Evolutionary conservation across 1,139 yeast genomes (phyloP), one percentile per base, ranked within the genome.

Genomic region (Sugiyamaella sp.): DNA sequence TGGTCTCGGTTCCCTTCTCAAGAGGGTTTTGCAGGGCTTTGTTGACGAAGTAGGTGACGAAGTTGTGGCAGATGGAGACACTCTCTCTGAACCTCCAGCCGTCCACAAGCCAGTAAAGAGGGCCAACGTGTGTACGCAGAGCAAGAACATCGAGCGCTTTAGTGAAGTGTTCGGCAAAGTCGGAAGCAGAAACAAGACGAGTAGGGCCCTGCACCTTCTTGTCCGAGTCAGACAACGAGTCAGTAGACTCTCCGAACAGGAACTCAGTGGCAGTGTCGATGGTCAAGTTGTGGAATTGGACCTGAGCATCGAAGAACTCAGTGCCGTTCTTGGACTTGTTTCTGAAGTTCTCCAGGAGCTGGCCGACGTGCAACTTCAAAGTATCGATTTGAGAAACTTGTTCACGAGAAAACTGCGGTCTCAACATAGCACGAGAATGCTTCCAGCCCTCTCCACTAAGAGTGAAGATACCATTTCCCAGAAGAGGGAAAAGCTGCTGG

Each of bases 261-360:
- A 81, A 80, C 64, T 80, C 84, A 14, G 85, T 78, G 6, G 85
- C 80, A 12, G 82, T 75, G 63, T 81, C 86, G 62, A 81, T 74
- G 4, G 85, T 81, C 50, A 81, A 69, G 59, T 72, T 69, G 67
- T 75, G 80, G 63, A 81, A 79, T 46, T 75, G 69, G 21, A 72
- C 74, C 63, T 80, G 84, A 42, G 79, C 61, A 59, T 81, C 82
- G 60, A 79, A 71, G 3, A 65, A 66, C 24, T 66, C 69, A 22
- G 73, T 75, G 44, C 69, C 68, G 29, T 49, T 32, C 42, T 41
- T 37, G 35, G 53, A 46, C 43, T 48, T 49, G 29, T 44, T 50
- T 21, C 51, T 53, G 22, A 62, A 48, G n/a, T 49, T 49, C 3
- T 40, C 42, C 42, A 73, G 67, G 43, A 80, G 66, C 3, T 62